A percentile compares a stretch with the other conserved stretches of the same genome.
phyloP scores from a whole-genome alignment of 768 basidiomycete genomes.

The Cyathus striatus region DNA sequence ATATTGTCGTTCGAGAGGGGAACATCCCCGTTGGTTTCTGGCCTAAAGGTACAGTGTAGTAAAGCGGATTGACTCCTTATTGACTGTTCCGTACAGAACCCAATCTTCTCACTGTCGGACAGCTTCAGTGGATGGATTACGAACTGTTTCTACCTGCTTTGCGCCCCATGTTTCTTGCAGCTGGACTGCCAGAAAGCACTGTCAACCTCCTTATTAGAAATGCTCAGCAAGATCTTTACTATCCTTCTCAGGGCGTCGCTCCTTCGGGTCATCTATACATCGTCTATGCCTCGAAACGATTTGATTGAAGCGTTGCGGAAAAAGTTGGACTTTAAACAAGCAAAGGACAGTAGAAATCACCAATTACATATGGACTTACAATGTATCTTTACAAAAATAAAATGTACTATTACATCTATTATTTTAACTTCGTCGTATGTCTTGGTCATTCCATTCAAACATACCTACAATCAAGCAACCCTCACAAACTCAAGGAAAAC shows the following conservation, averaged over 20 bases:
- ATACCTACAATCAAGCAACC: not conserved
- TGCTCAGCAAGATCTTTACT: constrained; percentile 64
- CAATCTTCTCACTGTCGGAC: constrained; percentile 56
- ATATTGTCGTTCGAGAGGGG: constrained; percentile 47
- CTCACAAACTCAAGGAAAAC: constrained; percentile 6
- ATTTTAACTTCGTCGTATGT: not conserved
- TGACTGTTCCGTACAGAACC: constrained; percentile 52
- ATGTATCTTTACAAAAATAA: no score
- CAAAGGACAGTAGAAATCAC: no score
- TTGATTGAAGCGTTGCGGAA: constrained; percentile 10
- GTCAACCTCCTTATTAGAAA: constrained; percentile 54
- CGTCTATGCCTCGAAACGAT: constrained; percentile 42
- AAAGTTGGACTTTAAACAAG: no score
- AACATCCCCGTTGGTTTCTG: constrained; percentile 67
- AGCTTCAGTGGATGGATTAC: constrained; percentile 71
- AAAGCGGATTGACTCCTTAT: no score
- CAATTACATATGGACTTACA: no score
- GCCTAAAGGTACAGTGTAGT: constrained; percentile 50
- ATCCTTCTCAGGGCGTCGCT: constrained; percentile 37
- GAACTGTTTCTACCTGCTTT: constrained; percentile 62
- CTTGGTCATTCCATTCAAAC: not conserved
- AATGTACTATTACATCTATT: not conserved
- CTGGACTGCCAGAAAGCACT: constrained; percentile 46
- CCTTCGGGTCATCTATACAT: constrained; percentile 53
- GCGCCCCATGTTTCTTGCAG: constrained; percentile 51